These are phyloP conservation scores for Penicillium subrubescens DNA, from an alignment of 495 filamentous ascomycete species.

Conservation along the genomic window DNA sequence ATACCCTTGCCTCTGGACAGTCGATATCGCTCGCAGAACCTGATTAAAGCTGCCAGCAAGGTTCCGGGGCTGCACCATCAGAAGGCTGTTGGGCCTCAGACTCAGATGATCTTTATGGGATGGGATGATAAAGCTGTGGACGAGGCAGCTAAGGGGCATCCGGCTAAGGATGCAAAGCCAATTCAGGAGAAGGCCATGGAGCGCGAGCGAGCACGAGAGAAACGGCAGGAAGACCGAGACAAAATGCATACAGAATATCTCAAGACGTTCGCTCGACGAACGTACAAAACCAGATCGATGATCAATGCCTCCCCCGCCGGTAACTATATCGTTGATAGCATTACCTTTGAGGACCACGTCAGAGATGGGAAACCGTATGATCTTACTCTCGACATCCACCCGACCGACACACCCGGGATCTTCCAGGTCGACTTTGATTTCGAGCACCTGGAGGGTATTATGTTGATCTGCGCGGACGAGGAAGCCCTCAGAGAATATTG, in stretches of 20 bases:
- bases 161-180: not conserved
- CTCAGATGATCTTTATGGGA: not conserved
- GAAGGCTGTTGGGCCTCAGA: not conserved
- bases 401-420: not conserved
- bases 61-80: not conserved
- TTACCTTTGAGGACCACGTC: not conserved
- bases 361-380: not conserved
- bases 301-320: not conserved
- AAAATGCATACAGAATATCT: not conserved
- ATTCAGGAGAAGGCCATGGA: not conserved
- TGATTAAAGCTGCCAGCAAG: slow-evolving; percentile 1
- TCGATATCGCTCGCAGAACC: not conserved
- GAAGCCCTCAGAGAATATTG: not conserved
- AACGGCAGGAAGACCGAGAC: not conserved
- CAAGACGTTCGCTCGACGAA: not conserved
- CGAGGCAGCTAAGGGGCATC: not conserved
- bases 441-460: not conserved
- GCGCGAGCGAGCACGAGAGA: not conserved
- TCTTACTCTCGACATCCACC: not conserved
- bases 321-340: not conserved
- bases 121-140: slow-evolving; percentile 1
- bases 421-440: not conserved
- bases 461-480: not conserved
- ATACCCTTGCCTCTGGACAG: not conserved
- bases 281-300: not conserved